These are phyloP conservation scores for Pichia manshurica DNA, from an alignment of 805 yeast genomes.

Conservation along the genomic window DNA sequence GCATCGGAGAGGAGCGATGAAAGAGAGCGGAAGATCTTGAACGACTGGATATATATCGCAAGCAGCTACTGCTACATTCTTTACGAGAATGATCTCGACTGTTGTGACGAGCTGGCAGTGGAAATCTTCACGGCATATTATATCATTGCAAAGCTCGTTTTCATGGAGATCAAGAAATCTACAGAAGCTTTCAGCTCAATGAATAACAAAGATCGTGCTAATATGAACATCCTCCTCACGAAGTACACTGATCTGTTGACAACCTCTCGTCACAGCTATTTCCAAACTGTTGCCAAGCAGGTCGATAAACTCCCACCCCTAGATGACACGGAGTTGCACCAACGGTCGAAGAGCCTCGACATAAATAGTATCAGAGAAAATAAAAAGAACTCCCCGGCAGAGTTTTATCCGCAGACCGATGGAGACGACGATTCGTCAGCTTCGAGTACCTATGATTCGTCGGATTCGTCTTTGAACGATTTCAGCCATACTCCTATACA, in stretches of 20 bases:
- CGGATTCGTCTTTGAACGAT: neutral
- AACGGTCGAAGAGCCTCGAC: constrained; percentile 2
- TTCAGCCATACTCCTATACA: neutral
- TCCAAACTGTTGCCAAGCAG: neutral
- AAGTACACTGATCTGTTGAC: constrained; percentile 4
- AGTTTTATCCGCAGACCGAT: constrained; percentile 8
- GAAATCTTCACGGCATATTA: constrained; percentile 9
- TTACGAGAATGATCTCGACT: constrained; percentile 5
- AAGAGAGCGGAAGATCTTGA: neutral
- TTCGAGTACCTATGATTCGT: neutral
- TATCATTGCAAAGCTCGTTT: constrained; percentile 4
- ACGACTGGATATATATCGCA: constrained; percentile 12
- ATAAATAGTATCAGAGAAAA: neutral
- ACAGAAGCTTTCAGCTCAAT: neutral
- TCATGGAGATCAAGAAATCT: neutral
- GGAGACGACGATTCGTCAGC: neutral
- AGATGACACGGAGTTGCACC: neutral
- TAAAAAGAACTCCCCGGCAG: constrained; percentile 3
- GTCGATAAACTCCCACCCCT: neutral
- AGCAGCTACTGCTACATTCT: constrained; percentile 7
- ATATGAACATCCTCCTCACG: constrained; percentile 4
- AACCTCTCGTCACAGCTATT: neutral
- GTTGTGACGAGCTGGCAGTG: constrained; percentile 8
- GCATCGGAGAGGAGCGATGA: neutral
- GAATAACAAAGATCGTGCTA: neutral